phyloP scores from a whole-genome alignment of 495 filamentous ascomycete species.

The Penicillium pancosmium region DNA sequence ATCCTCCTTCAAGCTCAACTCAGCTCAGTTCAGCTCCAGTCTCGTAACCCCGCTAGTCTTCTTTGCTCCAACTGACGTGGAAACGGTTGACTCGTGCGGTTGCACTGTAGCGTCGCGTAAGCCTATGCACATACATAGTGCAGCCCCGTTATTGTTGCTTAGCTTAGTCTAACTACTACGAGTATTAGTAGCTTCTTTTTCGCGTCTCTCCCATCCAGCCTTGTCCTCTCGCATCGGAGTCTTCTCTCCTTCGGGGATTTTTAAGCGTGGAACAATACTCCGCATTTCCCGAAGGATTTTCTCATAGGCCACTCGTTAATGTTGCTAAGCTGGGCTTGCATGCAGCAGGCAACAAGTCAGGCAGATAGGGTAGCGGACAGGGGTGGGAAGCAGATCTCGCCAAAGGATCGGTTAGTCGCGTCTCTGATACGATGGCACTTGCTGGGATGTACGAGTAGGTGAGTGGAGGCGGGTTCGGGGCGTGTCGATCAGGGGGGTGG shows the following conservation, averaged over 20 bases:
- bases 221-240: neutral
- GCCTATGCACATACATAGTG: too few species aligned
- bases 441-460: neutral
- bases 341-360: neutral
- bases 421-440: slow-evolving; percentile 5
- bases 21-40: too few species aligned
- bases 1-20: too few species aligned
- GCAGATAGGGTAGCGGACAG: neutral
- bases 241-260: neutral
- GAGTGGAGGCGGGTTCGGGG: slow-evolving; percentile 4
- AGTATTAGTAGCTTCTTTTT: neutral
- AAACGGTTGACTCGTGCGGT: slow-evolving; percentile 1
- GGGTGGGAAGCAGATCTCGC: neutral
- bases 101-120: too few species aligned
- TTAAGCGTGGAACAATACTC: too few species aligned
- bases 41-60: neutral
- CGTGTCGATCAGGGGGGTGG: slow-evolving; percentile 7
- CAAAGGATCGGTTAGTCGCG: slow-evolving; percentile 2
- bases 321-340: neutral
- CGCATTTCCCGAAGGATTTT: neutral
- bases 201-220: neutral
- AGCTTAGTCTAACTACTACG: neutral
- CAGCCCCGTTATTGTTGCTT: too few species aligned
- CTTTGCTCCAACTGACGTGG: neutral
- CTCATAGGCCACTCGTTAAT: neutral